A percentile compares a stretch with the other conserved stretches of the same genome.
Evolutionary conservation across 768 basidiomycete species (phyloP).

Genomic region (Antrodiella citrinella): DNA sequence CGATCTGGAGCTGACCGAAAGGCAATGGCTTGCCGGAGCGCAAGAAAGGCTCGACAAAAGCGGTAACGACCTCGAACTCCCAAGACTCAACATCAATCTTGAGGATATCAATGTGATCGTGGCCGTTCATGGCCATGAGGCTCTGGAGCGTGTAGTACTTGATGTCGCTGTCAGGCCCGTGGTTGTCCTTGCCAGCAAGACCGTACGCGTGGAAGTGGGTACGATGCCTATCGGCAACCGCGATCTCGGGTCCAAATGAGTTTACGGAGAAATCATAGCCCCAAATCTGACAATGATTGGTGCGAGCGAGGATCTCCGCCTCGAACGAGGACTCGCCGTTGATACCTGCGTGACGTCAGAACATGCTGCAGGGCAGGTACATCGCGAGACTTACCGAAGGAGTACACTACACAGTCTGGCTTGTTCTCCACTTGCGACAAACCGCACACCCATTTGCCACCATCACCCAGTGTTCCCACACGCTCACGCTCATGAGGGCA

Average conservation of each 20-base stretch:
- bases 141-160: slow-evolving; percentile 43
- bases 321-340: slow-evolving; percentile 44
- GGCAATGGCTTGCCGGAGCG: slow-evolving; percentile 40
- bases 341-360: slow-evolving; percentile 23
- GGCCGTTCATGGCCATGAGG: slow-evolving; percentile 58
- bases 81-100: slow-evolving; percentile 64
- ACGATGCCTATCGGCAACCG: slow-evolving; percentile 21
- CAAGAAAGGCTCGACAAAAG: slow-evolving; percentile 39
- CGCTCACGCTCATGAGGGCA: slow-evolving; percentile 22
- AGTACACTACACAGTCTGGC: slow-evolving; percentile 34
- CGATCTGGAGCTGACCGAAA: slow-evolving; percentile 62
- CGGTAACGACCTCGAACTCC: slow-evolving; percentile 50
- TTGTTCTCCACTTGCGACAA: slow-evolving; percentile 29
- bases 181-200: slow-evolving; percentile 28
- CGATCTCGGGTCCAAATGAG: slow-evolving; percentile 37
- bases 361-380: too few relatives aligned
- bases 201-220: slow-evolving; percentile 36
- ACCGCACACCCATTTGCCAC: slow-evolving; percentile 48
- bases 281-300: slow-evolving; percentile 28
- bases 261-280: slow-evolving; percentile 34
- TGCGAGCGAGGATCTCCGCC: slow-evolving; percentile 34
- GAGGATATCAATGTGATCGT: slow-evolving; percentile 59
- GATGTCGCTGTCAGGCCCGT: slow-evolving; percentile 33
- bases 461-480: slow-evolving; percentile 40
- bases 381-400: slow-evolving; percentile 27